Conservation (phyloP, 2,329 filamentous ascomycete genomes). For the Xylariaceae sp. region DNA sequence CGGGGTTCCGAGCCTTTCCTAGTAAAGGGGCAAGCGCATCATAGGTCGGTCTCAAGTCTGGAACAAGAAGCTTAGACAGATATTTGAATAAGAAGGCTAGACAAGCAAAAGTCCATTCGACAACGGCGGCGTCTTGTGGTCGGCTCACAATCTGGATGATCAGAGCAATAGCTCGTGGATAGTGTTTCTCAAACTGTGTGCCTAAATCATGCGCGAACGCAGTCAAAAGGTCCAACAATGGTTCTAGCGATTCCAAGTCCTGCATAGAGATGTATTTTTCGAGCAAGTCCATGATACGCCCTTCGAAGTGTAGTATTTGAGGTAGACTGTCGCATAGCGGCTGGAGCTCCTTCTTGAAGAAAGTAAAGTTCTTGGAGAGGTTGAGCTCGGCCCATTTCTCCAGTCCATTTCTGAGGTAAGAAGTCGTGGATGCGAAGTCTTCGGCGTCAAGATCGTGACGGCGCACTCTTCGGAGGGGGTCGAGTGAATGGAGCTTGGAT, state of each 20-base stretch:
- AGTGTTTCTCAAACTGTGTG: constrained; percentile 85
- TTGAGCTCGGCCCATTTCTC: constrained; percentile 93
- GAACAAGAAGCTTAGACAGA: constrained; percentile 82
- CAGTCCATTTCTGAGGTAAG: constrained; percentile 82
- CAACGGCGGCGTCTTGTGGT: constrained; percentile 81
- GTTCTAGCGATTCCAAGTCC: constrained; percentile 82
- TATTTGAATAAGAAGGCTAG: constrained; percentile 98
- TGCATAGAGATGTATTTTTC: constrained; percentile 76
- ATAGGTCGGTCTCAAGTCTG: constrained; percentile 84
- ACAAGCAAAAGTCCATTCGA: constrained; percentile 96
- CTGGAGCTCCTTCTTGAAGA: constrained; percentile 76
- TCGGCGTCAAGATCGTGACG: constrained; percentile 82
- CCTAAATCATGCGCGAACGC: constrained; percentile 96
- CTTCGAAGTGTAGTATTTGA: constrained; percentile 89
- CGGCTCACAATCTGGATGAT: constrained; percentile 80
- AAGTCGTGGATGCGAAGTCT: constrained; percentile 77
- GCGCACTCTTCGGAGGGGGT: constrained; percentile 88
- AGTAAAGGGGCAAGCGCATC: constrained; percentile 83
- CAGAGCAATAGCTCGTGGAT: constrained; percentile 74
- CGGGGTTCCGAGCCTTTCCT: constrained; percentile 80
- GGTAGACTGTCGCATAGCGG: constrained; percentile 87
- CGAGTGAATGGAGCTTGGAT: constrained; percentile 84
- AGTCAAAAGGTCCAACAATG: constrained; percentile 84
- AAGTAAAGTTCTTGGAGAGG: constrained; percentile 78
- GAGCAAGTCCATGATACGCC: constrained; percentile 80